These are phyloP conservation scores for Colletotrichum sp. DNA, from an alignment of 2,329 filamentous ascomycete species.

Conservation along the genomic window DNA sequence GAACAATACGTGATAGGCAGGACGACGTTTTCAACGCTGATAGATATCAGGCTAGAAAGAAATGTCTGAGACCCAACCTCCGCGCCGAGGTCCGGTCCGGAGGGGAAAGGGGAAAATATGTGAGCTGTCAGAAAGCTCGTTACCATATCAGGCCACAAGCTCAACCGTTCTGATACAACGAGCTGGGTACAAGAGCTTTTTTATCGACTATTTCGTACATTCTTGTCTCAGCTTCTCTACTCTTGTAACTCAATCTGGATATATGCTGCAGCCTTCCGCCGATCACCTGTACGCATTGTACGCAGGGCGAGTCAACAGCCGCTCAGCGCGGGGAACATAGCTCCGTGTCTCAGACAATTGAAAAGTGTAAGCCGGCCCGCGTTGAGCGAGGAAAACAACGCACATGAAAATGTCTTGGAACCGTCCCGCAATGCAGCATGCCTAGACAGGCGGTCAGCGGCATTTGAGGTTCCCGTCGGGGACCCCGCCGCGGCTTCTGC, in stretches of 20 bases:
- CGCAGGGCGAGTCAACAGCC: background rate
- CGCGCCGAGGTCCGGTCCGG: background rate
- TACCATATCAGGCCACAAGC: background rate
- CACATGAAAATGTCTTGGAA: constrained; percentile 1
- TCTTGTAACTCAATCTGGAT: background rate
- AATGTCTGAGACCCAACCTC: background rate
- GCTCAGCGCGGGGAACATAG: background rate
- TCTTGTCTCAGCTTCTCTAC: background rate
- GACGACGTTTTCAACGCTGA: background rate
- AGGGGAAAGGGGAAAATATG: background rate
- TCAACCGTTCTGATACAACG: background rate
- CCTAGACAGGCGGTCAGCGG: background rate
- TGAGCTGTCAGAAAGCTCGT: background rate
- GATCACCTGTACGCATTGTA: background rate
- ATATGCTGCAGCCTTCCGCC: background rate
- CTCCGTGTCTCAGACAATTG: background rate
- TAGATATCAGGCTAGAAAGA: background rate
- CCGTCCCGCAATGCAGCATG: background rate
- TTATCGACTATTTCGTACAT: background rate
- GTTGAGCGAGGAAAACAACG: background rate
- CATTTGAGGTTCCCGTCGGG: background rate
- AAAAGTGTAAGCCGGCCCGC: background rate
- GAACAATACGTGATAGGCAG: background rate
- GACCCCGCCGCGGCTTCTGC: background rate
- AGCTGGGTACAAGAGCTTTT: background rate